Base-by-base conservation (phyloP, 1,284 basidiomycete species). In the Schizophyllum amplum region DNA sequence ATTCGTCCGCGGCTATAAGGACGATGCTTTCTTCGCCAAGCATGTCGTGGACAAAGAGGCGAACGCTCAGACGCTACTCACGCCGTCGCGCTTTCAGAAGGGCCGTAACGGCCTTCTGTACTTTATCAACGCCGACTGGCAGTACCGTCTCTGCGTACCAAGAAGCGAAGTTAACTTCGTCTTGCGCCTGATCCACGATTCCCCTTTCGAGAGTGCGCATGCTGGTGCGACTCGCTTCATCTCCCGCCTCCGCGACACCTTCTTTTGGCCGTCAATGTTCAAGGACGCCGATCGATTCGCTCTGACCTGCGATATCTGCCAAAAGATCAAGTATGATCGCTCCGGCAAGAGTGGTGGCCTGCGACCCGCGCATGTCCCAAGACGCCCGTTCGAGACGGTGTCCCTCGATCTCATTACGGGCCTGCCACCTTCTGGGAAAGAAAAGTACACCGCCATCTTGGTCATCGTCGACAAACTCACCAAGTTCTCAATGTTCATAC, bases 401-500 rank as follows among this genome's bases (percentile, higher is more conserved):
- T n/a, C n/a, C n/a, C n/a, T n/a, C n/a, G n/a, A n/a, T n/a, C n/a
- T n/a, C n/a, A n/a, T n/a, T n/a, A n/a, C n/a, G n/a, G n/a, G n/a
- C n/a, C n/a, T n/a, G n/a, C n/a, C n/a, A n/a, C n/a, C n/a, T n/a
- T n/a, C n/a, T n/a, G n/a, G n/a, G n/a, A n/a, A n/a, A n/a, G n/a
- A n/a, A n/a, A 4, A 4, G 1, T 75, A 57, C 60, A 65, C 62
- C 15, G 59, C 58, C 15, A 55, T 71, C 1, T 52, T 70, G 1
- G 68, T 71, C 0, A 62, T 71, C 0, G 68, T 72, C 1, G 69
- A 71, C 57, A 64, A 64, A 47, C 64, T 78, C 4, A 75, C 75
- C 9, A 79, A 80, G 60, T 65, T 65, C 57, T 67, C 66, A 0
- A 61, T 68, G 20, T 74, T 79, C 58, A 69, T 75, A 5, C 70